phyloP scores from a whole-genome alignment of 2,329 filamentous ascomycete genomes.

The Exophiala sideris region DNA sequence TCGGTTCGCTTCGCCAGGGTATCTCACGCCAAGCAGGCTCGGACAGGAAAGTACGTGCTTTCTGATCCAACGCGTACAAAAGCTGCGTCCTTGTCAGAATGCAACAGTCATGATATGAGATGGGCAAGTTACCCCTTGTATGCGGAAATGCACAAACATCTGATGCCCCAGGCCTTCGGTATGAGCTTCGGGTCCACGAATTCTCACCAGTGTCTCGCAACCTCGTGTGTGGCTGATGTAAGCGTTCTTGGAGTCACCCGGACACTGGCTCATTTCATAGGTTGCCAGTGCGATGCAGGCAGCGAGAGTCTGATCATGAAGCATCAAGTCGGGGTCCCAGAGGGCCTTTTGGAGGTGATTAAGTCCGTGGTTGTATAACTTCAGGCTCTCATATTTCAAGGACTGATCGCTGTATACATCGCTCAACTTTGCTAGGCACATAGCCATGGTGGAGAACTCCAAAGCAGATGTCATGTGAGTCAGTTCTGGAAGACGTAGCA shows the following conservation, averaged over 20 bases:
- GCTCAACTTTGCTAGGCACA: slow-evolving; percentile 32
- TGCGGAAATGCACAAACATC: slow-evolving; percentile 34
- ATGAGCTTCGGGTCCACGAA: slow-evolving; percentile 35
- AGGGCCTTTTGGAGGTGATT: slow-evolving; percentile 36
- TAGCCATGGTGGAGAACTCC: slow-evolving; percentile 31
- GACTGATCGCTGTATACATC: slow-evolving; percentile 23
- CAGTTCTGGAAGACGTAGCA: slow-evolving; percentile 30
- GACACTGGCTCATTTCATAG: slow-evolving; percentile 39
- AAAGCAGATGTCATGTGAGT: slow-evolving; percentile 30
- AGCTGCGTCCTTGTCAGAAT: slow-evolving; percentile 28
- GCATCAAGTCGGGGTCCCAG: slow-evolving; percentile 32
- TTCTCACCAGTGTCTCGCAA: slow-evolving; percentile 33
- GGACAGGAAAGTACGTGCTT: slow-evolving; percentile 30
- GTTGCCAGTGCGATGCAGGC: slow-evolving; percentile 36
- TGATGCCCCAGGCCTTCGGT: slow-evolving; percentile 33
- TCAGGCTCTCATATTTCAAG: slow-evolving; percentile 30
- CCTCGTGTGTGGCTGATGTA: slow-evolving; percentile 36
- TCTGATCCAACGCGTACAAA: slow-evolving; percentile 29
- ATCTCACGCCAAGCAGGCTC: slow-evolving; percentile 32
- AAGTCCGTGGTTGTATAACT: slow-evolving; percentile 35
- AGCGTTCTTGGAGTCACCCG: slow-evolving; percentile 29
- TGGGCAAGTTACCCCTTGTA: slow-evolving; percentile 23
- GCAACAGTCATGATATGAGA: slow-evolving; percentile 6
- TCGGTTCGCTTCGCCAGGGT: slow-evolving; percentile 32
- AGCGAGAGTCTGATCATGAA: slow-evolving; percentile 36